Evolutionary conservation across 176 grass and related monocot species (phyloP).

Genomic region (Poa annua): DNA sequence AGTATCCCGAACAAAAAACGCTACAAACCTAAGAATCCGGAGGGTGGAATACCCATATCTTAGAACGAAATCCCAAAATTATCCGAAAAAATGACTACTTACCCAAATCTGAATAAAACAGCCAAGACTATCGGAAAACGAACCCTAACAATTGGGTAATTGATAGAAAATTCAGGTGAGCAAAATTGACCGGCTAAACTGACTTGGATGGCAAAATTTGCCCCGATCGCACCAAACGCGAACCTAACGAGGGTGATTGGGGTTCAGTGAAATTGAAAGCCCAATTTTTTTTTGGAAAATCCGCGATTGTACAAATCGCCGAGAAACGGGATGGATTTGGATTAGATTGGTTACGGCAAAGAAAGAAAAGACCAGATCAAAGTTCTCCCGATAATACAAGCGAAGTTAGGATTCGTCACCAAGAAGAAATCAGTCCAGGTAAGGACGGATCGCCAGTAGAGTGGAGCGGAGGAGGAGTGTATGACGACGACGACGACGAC

Average conservation of each 20-base stretch:
- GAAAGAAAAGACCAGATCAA: slow-evolving; percentile 10
- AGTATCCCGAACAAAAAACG: not conserved
- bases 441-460: not conserved
- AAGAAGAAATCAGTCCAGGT: not conserved
- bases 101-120: not conserved
- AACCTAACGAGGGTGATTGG: not conserved
- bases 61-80: not conserved
- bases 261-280: not conserved
- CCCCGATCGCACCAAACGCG: not conserved
- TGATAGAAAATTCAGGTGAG: not conserved
- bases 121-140: not conserved
- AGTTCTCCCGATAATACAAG: not conserved
- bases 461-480: not conserved
- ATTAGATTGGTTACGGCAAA: not conserved
- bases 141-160: not conserved
- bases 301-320: not conserved
- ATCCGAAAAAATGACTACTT: not conserved
- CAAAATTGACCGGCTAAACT: not conserved
- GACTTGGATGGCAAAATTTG: not conserved
- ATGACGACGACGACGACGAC: not conserved
- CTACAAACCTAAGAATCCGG: not conserved
- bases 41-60: not conserved
- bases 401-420: slow-evolving; percentile 18
- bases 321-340: not conserved
- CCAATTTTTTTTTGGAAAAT: not conserved